Base-by-base conservation (phyloP, 148 eudicot genomes). In the Camellia lanceoleosa region DNA sequence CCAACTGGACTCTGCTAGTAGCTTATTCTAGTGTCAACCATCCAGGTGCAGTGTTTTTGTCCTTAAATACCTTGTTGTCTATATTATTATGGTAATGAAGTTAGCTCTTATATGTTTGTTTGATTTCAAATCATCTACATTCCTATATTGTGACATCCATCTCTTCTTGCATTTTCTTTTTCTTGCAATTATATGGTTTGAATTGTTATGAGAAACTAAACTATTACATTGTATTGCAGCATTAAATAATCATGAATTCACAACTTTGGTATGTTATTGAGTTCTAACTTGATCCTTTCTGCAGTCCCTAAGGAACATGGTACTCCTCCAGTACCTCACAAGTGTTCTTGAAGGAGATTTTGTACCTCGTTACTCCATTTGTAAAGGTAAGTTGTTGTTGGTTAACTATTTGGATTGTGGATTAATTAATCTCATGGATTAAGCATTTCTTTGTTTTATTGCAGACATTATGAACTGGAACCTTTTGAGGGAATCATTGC, bases 381-480 rank as follows among this genome's bases (percentile, higher is more conserved):
- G 75, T 81, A 79, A 58, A 84, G 95, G 99, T 91, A 87, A 82
- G 42, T 51, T 74, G 15, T 10, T 67, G 15, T 14, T 19, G 54
- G 7, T 56, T 4, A 54, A n/a, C 2, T 72, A 16, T 59, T 74
- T 5, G 56, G 52, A 41, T 52, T 19, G 7, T 52, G 23, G 43
- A 69, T 11, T 16, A n/a, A 11, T 81, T 7, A 71, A 62, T 84
- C 51, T 69, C 19, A 19, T 61, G 49, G 74, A 52, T 62, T 87
- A 71, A 83, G 44, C 43, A 62, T 12, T 79, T 71, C 2, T 51
- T 67, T 71, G 47, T 69, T 83, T 68, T 44, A 69, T 69, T 77
- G 83, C 99, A 96, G 99, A 87, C 78, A 90, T 74, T 71, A 64
- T 82, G 68, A 76, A 88, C 49, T 96, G 99, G 99, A 86, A 76